These are phyloP conservation scores for Cytospora leucostoma DNA, from an alignment of 2,329 filamentous ascomycete species.

Conservation along the genomic window DNA sequence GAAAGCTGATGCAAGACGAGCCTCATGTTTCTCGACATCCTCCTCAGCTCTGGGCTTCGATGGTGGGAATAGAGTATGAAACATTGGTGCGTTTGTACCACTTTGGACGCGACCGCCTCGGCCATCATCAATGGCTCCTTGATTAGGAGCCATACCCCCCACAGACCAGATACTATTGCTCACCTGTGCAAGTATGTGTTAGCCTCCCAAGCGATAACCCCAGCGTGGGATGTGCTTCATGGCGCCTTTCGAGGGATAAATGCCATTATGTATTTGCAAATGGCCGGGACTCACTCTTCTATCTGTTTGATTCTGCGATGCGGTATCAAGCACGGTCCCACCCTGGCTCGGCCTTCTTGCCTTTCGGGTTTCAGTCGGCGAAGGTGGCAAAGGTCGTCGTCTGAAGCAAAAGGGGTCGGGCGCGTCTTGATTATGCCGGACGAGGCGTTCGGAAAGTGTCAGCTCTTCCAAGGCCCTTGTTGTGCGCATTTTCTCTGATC, in stretches of 20 bases:
- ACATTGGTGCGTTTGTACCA: constrained; percentile 71
- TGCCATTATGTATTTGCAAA: neutral
- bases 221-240: neutral
- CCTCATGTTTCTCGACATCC: constrained; percentile 68
- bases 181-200: constrained; percentile 44
- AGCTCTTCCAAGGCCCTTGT: constrained; percentile 47
- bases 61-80: constrained; percentile 52
- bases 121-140: constrained; percentile 59
- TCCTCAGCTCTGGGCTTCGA: constrained; percentile 51
- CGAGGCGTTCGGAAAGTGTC: constrained; percentile 46
- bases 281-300: constrained; percentile 18
- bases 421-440: constrained; percentile 44
- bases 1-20: constrained; percentile 76
- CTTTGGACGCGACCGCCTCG: constrained; percentile 66
- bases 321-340: constrained; percentile 21
- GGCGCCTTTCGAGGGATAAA: neutral
- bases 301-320: constrained; percentile 12
- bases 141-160: constrained; percentile 65
- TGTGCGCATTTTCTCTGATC: constrained; percentile 48
- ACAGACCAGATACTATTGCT: constrained; percentile 78
- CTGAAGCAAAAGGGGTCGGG: constrained; percentile 47
- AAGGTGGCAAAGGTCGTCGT: constrained; percentile 32
- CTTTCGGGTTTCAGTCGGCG: constrained; percentile 26
- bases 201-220: constrained; percentile 24
- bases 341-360: constrained; percentile 15